Conservation (phyloP, 306 rosid genomes). For the Cyclanthera cordifolia region DNA sequence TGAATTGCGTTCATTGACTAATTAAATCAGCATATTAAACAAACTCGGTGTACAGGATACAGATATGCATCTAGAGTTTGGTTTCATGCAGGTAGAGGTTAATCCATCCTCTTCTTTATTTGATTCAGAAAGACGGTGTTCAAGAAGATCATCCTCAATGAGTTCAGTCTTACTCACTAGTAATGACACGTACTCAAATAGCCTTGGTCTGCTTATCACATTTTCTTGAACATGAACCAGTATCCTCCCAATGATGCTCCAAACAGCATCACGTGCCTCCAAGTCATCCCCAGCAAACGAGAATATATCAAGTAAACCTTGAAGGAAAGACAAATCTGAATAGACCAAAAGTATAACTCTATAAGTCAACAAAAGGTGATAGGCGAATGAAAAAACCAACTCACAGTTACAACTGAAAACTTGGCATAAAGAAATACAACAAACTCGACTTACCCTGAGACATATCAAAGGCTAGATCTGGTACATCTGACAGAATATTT, state of each 20-base stretch:
- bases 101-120: slow-evolving; percentile 21
- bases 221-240: slow-evolving; percentile 43
- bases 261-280: slow-evolving; percentile 78
- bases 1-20: not conserved
- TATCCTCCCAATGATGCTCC: slow-evolving; percentile 64
- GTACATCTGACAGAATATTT: slow-evolving; percentile 62
- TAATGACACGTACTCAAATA: slow-evolving; percentile 37
- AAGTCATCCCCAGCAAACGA: slow-evolving; percentile 68
- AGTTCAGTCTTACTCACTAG: slow-evolving; percentile 53
- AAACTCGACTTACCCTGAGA: slow-evolving; percentile 37
- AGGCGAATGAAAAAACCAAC: not conserved
- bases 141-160: slow-evolving; percentile 83
- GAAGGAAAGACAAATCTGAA: slow-evolving; percentile 54
- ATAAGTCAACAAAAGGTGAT: not conserved
- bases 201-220: slow-evolving; percentile 43
- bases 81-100: slow-evolving; percentile 20
- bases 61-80: slow-evolving; percentile 45
- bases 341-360: slow-evolving; percentile 21
- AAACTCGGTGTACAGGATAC: slow-evolving; percentile 53
- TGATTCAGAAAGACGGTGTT: slow-evolving; percentile 28
- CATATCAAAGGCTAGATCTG: slow-evolving; percentile 42
- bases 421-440: slow-evolving; percentile 11
- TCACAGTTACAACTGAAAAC: not conserved
- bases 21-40: not conserved
- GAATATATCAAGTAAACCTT: slow-evolving; percentile 72